Evolutionary conservation across 768 basidiomycete genomes (phyloP).

Genomic region (Tricholoma sp.): DNA sequence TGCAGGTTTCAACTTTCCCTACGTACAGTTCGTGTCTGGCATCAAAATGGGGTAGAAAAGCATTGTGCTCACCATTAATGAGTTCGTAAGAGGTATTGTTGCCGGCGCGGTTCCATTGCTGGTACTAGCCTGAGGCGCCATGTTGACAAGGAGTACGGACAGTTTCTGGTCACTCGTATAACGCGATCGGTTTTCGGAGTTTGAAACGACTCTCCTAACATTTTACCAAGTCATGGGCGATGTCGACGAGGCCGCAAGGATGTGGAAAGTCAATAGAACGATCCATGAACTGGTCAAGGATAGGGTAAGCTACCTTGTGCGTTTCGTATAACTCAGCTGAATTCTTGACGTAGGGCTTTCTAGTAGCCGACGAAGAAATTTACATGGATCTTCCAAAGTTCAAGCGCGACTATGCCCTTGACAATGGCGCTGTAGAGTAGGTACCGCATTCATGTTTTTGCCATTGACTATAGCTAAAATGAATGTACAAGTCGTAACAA

Average conservation of each 20-base stretch:
- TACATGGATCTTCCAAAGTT: slow-evolving; percentile 82
- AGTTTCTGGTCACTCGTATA: neutral
- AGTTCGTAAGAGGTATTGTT: slow-evolving; percentile 41
- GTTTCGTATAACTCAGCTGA: slow-evolving; percentile 15
- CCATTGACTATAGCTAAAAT: slow-evolving; percentile 3
- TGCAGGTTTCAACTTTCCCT: slow-evolving; percentile 81
- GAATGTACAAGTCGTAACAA: slow-evolving; percentile 61
- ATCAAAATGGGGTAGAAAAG: neutral
- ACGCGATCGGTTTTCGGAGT: slow-evolving; percentile 41
- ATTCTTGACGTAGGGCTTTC: slow-evolving; percentile 70
- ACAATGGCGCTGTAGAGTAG: slow-evolving; percentile 80
- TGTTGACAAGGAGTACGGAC: slow-evolving; percentile 7
- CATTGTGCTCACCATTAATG: slow-evolving; percentile 43
- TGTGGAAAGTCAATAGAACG: slow-evolving; percentile 96
- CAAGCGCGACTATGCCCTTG: slow-evolving; percentile 64
- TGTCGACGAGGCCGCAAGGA: slow-evolving; percentile 74
- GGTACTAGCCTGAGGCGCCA: slow-evolving; percentile 41
- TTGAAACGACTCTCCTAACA: slow-evolving; percentile 37
- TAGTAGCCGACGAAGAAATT: slow-evolving; percentile 92
- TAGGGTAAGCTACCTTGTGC: slow-evolving; percentile 53
- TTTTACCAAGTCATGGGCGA: slow-evolving; percentile 50
- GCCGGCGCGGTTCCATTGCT: slow-evolving; percentile 28
- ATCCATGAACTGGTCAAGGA: slow-evolving; percentile 96
- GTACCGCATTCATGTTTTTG: slow-evolving; percentile 25
- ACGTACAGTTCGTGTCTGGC: slow-evolving; percentile 9